A percentile compares a stretch with the other conserved stretches of the same genome.
These are phyloP conservation scores for Ustilago esculenta DNA, from an alignment of 1,284 basidiomycete genomes.

Conservation along the genomic window DNA sequence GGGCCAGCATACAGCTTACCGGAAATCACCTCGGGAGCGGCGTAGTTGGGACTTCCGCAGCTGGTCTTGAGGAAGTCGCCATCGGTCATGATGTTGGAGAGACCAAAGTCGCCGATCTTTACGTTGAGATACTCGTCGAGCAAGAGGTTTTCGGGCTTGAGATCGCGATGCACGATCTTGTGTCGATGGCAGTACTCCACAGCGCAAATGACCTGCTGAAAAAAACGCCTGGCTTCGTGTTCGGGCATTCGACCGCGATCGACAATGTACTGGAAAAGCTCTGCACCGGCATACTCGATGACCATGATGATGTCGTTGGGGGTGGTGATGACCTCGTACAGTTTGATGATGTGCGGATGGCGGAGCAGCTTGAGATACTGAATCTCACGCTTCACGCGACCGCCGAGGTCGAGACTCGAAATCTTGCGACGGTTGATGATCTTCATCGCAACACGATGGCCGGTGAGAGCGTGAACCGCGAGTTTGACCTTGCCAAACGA, in stretches of 20 bases:
- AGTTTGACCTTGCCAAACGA: conserved; percentile 99
- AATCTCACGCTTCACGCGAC: conserved; percentile 82
- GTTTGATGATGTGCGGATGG: conserved; percentile 67
- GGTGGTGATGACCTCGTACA: conserved; percentile 67
- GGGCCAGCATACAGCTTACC: conserved; percentile 65
- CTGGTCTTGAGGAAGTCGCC: conserved; percentile 67
- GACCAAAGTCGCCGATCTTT: conserved; percentile 67
- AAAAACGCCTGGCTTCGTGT: conserved; percentile 63
- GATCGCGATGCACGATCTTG: conserved; percentile 65
- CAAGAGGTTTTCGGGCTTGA: conserved; percentile 66
- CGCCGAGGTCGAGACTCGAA: conserved; percentile 77
- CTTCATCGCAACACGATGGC: conserved; percentile 96
- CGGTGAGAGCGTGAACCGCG: conserved; percentile 91
- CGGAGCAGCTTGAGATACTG: conserved; percentile 65
- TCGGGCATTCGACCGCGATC: conserved; percentile 64
- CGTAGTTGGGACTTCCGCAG: conserved; percentile 66
- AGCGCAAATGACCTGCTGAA: conserved; percentile 66
- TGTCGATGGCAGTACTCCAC: conserved; percentile 66
- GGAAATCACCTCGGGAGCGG: conserved; percentile 66
- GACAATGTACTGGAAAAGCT: conserved; percentile 67
- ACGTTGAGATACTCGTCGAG: conserved; percentile 65
- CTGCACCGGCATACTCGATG: conserved; percentile 66
- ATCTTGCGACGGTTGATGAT: conserved; percentile 95
- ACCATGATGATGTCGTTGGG: conserved; percentile 67
- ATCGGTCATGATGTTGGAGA: conserved; percentile 67